Evolutionary conservation across 2,329 filamentous ascomycete species (phyloP).

Genomic region (Talaromyces sp.): DNA sequence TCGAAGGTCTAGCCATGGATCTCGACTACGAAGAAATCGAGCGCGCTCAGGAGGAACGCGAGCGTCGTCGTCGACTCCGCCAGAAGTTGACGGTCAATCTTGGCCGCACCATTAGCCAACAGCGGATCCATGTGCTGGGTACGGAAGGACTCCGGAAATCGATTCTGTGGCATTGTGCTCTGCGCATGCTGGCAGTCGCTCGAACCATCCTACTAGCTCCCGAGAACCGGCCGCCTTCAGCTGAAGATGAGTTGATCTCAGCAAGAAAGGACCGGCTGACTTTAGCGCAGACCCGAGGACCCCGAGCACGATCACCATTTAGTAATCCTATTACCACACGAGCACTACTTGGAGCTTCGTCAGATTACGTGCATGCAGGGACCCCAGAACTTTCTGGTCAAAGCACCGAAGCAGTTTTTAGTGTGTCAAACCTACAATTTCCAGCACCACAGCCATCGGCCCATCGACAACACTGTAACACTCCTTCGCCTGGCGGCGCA

Average conservation of each 20-base stretch:
- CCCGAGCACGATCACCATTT: not conserved
- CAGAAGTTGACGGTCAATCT: constrained; percentile 26
- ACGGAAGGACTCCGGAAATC: constrained; percentile 24
- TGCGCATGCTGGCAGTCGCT: constrained; percentile 29
- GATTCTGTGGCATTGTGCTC: constrained; percentile 29
- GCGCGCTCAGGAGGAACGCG: constrained; percentile 9
- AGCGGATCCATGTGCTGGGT: constrained; percentile 29
- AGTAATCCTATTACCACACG: not conserved
- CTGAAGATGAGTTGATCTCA: constrained; percentile 2
- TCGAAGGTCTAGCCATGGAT: constrained; percentile 3
- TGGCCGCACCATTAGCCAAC: constrained; percentile 28
- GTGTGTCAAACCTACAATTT: not conserved
- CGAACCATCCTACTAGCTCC: constrained; percentile 33
- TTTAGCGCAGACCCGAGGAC: not conserved
- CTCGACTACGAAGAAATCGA: constrained; percentile 16
- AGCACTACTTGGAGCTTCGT: not conserved
- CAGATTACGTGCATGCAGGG: not conserved
- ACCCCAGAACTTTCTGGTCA: not conserved
- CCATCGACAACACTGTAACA: not conserved
- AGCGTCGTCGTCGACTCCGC: constrained; percentile 24
- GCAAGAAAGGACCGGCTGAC: not conserved
- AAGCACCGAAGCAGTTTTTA: not conserved
- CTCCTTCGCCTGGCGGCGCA: not conserved
- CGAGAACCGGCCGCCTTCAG: constrained; percentile 19
- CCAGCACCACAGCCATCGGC: not conserved